Base-by-base conservation (phyloP, 2,329 filamentous ascomycete genomes). In the Aspergillus aculeatinus region DNA sequence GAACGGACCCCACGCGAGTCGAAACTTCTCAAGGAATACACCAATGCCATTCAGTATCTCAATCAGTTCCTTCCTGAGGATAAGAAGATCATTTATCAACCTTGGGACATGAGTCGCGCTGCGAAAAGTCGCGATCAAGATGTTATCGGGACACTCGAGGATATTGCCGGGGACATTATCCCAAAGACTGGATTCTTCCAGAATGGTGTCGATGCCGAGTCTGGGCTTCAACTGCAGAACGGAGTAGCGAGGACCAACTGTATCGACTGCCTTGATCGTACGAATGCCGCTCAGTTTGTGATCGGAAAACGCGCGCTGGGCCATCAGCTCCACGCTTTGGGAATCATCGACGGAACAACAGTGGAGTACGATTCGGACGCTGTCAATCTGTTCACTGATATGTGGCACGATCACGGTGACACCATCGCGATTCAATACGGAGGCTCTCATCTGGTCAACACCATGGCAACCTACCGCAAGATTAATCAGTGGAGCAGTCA, bases 401-500 rank as follows among this genome's bases (percentile, higher is more conserved):
- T 99, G 94, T 96, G 93, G 79, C 93, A 98, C 74, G 92, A 96
- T 67, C 95, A 99, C 72, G 95, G 95, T 59, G 95, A 99, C 75
- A 97, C 93, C 4, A 98, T 99, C 70, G 95, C 95, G 1, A 90
- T 98, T 57, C 95, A 99, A 74, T 99, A 99, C 68, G 95, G 95
- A 59, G 95, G 95, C 10, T 98, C 93, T 2, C 95, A 99, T 75
- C 84, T 99, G 0, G 95, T 99, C 68, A 99, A 99, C 74, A 99
- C 95, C 0, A 98, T 99, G 93, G 93, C 96, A 66, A 99, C 95
- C 4, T 99, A 99, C 75, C 90, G 95, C 59, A 98, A 98, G 77
- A 96, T 97, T 74, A 98, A 98, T 67, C 94, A 98, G 74, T 99
- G 95, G 95, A 96, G 92, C 25, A 96, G 92, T 68, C 92, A 96